These are phyloP conservation scores for Vanilla planifolia DNA, from an alignment of 106 monocot species.

Conservation along the genomic window DNA sequence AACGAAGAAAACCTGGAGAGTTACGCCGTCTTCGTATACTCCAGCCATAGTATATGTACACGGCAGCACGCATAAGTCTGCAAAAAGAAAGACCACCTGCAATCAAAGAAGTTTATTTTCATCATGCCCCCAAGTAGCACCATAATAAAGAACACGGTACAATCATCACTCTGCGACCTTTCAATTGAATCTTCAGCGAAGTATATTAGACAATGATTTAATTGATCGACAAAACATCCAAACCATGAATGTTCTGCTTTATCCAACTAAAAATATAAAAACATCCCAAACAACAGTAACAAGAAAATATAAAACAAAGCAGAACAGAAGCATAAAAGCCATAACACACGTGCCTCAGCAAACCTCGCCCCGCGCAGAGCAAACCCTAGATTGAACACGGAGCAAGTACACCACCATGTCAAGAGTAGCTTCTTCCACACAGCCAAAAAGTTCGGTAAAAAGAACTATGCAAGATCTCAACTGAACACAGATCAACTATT, in stretches of 20 bases:
- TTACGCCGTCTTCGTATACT: constrained; percentile 16
- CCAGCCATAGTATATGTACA: constrained; percentile 11
- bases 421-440: neutral
- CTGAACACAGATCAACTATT: too few relatives aligned
- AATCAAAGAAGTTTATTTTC: neutral
- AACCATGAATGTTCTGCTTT: neutral
- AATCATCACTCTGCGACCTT: neutral
- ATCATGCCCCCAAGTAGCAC: neutral
- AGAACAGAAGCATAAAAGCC: too few relatives aligned
- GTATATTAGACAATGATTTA: neutral
- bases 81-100: neutral
- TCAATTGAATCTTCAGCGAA: neutral
- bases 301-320: neutral
- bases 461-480: neutral
- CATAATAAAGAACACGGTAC: too few relatives aligned
- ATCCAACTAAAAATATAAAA: neutral
- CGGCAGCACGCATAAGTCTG: neutral
- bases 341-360: neutral
- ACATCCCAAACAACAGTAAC: neutral
- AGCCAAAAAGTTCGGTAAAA: constrained; percentile 7
- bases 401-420: neutral
- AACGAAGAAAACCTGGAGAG: constrained; percentile 13
- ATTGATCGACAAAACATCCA: neutral
- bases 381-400: neutral
- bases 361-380: neutral